phyloP scores from a whole-genome alignment of 805 yeast genomes.

The Nakazawaea holstii region DNA sequence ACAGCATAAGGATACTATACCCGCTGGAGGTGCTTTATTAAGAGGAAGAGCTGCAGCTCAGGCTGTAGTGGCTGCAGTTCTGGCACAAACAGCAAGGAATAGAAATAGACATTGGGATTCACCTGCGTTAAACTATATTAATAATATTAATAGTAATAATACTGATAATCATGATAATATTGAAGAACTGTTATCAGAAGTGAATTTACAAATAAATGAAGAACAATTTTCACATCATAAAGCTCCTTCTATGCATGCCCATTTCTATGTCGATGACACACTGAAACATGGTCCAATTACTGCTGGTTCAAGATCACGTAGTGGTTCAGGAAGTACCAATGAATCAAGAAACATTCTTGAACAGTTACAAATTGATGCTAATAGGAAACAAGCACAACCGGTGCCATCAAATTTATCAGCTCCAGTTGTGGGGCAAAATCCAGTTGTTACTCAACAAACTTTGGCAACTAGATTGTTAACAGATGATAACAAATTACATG shows the following conservation, averaged over 20 bases:
- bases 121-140: not conserved
- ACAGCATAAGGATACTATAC: slow-evolving; percentile 25
- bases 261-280: slow-evolving; percentile 66
- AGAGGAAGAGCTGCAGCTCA: slow-evolving; percentile 32
- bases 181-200: slow-evolving; percentile 7
- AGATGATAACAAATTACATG: slow-evolving; percentile 52
- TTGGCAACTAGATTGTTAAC: slow-evolving; percentile 36
- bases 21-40: slow-evolving; percentile 42
- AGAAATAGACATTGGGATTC: slow-evolving; percentile 7
- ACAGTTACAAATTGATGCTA: slow-evolving; percentile 2
- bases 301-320: slow-evolving; percentile 25
- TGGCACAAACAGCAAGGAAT: slow-evolving; percentile 32
- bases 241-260: slow-evolving; percentile 70
- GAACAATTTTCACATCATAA: slow-evolving; percentile 35
- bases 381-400: not conserved
- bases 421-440: slow-evolving; percentile 5
- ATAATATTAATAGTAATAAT: not conserved
- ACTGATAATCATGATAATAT: not conserved
- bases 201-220: slow-evolving; percentile 10
- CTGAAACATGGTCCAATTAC: slow-evolving; percentile 39
- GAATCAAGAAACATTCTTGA: slow-evolving; percentile 17
- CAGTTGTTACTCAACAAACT: slow-evolving; percentile 9
- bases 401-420: not conserved
- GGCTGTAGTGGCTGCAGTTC: slow-evolving; percentile 33
- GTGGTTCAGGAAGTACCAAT: slow-evolving; percentile 25